Evolutionary conservation across 1,284 basidiomycete genomes (phyloP).

Genomic region (Apiotrichum sp.): DNA sequence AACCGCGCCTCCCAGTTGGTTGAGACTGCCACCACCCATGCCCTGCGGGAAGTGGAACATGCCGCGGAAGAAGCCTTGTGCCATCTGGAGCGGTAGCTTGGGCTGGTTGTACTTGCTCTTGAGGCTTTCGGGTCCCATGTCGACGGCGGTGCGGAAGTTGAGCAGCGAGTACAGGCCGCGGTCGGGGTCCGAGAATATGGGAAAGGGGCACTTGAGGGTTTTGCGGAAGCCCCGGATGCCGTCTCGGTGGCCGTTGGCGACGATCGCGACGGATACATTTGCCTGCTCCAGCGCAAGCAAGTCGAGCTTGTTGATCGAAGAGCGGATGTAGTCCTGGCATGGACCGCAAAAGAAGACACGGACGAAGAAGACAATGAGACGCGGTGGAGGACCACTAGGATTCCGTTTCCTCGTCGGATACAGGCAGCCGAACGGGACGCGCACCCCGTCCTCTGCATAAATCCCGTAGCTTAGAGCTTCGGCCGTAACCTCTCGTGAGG

Average conservation of each 20-base stretch:
- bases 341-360: constrained; percentile 43
- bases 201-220: constrained; percentile 19
- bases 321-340: constrained; percentile 43
- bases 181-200: constrained; percentile 38
- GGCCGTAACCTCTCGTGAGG: not conserved
- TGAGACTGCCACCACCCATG: constrained; percentile 31
- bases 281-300: constrained; percentile 29
- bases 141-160: not conserved
- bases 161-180: constrained; percentile 37
- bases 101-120: constrained; percentile 35
- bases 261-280: constrained; percentile 35
- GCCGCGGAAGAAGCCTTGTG: constrained; percentile 30
- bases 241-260: constrained; percentile 40
- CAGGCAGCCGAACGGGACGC: constrained; percentile 32
- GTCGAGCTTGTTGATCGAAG: constrained; percentile 35
- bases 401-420: constrained; percentile 2
- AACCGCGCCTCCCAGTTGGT: constrained; percentile 45
- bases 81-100: constrained; percentile 33
- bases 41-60: constrained; percentile 36
- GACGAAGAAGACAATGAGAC: constrained; percentile 40
- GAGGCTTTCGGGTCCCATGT: not conserved
- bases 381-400: not conserved
- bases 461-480: constrained; percentile 4
- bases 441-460: constrained; percentile 28
- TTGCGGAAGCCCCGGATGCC: constrained; percentile 42